Evolutionary conservation across 139 green algal genomes (phyloP).

Genomic region (Chlorella sorokiniana): DNA sequence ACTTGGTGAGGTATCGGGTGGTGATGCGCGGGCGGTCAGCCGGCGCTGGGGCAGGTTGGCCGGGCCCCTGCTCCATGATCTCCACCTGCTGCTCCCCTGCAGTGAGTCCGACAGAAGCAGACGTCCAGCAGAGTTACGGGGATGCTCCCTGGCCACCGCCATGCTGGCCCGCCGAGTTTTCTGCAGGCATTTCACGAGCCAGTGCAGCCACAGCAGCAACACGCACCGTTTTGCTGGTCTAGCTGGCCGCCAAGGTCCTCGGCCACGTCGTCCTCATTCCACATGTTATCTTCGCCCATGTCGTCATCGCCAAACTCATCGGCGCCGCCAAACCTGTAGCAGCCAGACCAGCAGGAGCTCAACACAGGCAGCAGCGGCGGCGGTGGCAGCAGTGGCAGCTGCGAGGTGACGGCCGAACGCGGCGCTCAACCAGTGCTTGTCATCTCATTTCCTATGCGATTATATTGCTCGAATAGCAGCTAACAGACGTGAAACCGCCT

Average conservation of each 20-base stretch:
- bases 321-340: not conserved
- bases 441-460: too few relatives aligned
- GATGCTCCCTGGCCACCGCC: too few relatives aligned
- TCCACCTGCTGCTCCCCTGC: conserved; percentile 30
- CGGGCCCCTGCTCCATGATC: conserved; percentile 30
- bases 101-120: not conserved
- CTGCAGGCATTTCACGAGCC: too few relatives aligned
- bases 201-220: not conserved
- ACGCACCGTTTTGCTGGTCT: conserved; percentile 1
- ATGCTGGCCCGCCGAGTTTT: too few relatives aligned
- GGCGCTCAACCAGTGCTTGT: too few relatives aligned
- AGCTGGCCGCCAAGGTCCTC: not conserved
- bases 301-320: conserved; percentile 29
- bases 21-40: conserved; percentile 78
- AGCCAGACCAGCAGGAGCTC: too few relatives aligned
- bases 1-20: conserved; percentile 98
- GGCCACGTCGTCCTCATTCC: conserved; percentile 6
- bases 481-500: too few relatives aligned
- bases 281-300: conserved; percentile 17
- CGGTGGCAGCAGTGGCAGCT: not conserved
- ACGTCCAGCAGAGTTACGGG: not conserved
- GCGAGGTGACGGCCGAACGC: not conserved
- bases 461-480: too few relatives aligned
- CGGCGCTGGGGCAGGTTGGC: not conserved
- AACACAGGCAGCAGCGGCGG: not conserved